Conservation (phyloP, 805 yeast genomes). For the Wickerhamiella allomyrinae region DNA sequence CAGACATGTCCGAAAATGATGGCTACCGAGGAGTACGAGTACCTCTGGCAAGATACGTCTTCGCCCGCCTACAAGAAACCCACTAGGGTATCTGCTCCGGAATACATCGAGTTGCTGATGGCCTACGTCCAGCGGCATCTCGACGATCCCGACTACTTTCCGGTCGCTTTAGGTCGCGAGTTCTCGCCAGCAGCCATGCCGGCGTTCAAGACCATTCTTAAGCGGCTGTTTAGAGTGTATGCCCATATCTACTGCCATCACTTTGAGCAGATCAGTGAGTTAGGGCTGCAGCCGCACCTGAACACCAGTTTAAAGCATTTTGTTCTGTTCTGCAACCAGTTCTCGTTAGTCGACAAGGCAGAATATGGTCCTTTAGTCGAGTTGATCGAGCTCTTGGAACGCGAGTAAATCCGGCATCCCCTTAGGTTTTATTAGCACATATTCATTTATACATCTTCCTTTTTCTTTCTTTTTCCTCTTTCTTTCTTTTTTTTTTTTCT, state of each 20-base stretch:
- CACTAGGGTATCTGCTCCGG: constrained; percentile 82
- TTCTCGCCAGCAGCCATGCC: constrained; percentile 75
- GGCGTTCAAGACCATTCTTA: constrained; percentile 72
- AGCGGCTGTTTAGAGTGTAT: constrained; percentile 82
- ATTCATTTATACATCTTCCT: too few relatives aligned
- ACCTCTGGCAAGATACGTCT: constrained; percentile 74
- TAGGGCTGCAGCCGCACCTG: constrained; percentile 82
- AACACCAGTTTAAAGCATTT: constrained; percentile 93
- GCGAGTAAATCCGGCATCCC: constrained; percentile 22
- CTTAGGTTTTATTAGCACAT: neutral
- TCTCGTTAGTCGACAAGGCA: constrained; percentile 55
- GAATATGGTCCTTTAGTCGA: constrained; percentile 91
- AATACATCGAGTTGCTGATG: constrained; percentile 85
- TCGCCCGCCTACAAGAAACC: constrained; percentile 50
- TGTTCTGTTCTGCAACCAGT: constrained; percentile 74
- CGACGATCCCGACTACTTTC: constrained; percentile 83
- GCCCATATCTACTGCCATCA: constrained; percentile 98
- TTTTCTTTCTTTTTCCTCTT: too few relatives aligned
- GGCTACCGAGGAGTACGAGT: constrained; percentile 94
- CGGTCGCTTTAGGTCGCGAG: constrained; percentile 79
- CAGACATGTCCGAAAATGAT: constrained; percentile 92
- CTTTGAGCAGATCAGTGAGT: constrained; percentile 84
- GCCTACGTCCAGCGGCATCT: constrained; percentile 87
- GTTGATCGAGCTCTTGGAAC: constrained; percentile 55
- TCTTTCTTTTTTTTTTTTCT: too few relatives aligned